Base-by-base conservation (phyloP, 2,329 filamentous ascomycete species). In the Penicillium brasilianum region DNA sequence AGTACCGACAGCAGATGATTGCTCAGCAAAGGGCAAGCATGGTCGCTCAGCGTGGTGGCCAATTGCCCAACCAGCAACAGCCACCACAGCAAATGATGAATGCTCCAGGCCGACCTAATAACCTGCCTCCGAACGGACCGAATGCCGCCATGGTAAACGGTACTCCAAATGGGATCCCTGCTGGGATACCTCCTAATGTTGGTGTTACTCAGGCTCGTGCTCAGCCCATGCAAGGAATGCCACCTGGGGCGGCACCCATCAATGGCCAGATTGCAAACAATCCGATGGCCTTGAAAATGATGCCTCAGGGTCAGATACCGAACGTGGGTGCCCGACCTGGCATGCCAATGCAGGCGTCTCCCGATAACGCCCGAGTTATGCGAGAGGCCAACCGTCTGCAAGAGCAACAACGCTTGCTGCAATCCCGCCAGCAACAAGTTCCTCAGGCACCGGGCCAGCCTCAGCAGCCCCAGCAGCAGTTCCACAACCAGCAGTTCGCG, bases 1-100 rank as follows among this genome's bases (percentile, higher is more conserved):
- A 85, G 61, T 85, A 87, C 69, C 85, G 89, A 59, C 84, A 87
- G 71, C 88, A 90, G 73, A 83, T 90, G 72, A 78, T 85, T 63
- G 80, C 82, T 58, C 82, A 83, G 68, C 82, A 84, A 70, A 77
- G 82, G 71, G 83, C 80, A 36, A 80, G 73, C 54, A 66, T 81
- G 59, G 77, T 76, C 39, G 76, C 76, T 68, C 78, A 81, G 62
- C 79, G 79, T 69, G 71, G 71, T 39, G 77, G 76, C 46, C 78
- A 80, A 66, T 70, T 77, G 55, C 74, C 75, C 49, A 78, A 72
- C 71, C 80, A 74, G 61, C 80, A 72, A 69, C 79, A 75, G 63
- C 71, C 74, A 48, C 65, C 59, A 39, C 60, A 61, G 28, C 60
- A 62, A 46, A 71, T 72, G 55, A 68, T 76, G 69, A 76, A 75